phyloP scores from a whole-genome alignment of 371 early-diverging fungal species.

The Thermomucor indicae-seudaticae region DNA sequence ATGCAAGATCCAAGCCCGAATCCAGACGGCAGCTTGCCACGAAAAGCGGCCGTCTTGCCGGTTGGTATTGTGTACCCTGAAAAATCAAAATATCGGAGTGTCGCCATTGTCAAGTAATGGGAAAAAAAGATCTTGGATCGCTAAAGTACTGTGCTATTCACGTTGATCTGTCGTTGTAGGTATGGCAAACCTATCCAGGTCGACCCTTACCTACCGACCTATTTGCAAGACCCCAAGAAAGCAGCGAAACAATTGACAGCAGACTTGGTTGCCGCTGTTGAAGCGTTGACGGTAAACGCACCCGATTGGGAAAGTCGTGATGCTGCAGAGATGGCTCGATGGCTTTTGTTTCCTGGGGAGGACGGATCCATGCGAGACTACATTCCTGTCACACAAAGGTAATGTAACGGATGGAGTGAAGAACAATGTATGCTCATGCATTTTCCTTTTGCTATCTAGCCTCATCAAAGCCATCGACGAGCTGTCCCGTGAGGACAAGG shows the following conservation, averaged over 20 bases:
- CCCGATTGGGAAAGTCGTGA: constrained; percentile 48
- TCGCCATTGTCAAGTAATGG: constrained; percentile 44
- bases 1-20: constrained; percentile 21
- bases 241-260: constrained; percentile 50
- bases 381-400: constrained; percentile 51
- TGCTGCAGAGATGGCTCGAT: constrained; percentile 48
- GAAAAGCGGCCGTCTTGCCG: constrained; percentile 37
- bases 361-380: constrained; percentile 41
- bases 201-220: constrained; percentile 39
- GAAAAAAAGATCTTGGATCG: not conserved
- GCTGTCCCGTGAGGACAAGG: constrained; percentile 18
- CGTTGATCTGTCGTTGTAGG: constrained; percentile 10
- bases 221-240: constrained; percentile 36
- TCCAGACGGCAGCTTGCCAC: constrained; percentile 18
- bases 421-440: not conserved
- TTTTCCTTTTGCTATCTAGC: constrained; percentile 13
- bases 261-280: constrained; percentile 30
- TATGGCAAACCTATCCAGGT: constrained; percentile 52
- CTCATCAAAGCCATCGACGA: constrained; percentile 37
- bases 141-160: too few relatives aligned
- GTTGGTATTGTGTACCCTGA: constrained; percentile 55
- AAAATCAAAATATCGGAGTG: constrained; percentile 54
- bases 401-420: not conserved
- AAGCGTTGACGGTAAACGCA: constrained; percentile 44
- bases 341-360: constrained; percentile 45